phyloP scores from a whole-genome alignment of 1,139 yeast species.

The Pichia sp. region DNA sequence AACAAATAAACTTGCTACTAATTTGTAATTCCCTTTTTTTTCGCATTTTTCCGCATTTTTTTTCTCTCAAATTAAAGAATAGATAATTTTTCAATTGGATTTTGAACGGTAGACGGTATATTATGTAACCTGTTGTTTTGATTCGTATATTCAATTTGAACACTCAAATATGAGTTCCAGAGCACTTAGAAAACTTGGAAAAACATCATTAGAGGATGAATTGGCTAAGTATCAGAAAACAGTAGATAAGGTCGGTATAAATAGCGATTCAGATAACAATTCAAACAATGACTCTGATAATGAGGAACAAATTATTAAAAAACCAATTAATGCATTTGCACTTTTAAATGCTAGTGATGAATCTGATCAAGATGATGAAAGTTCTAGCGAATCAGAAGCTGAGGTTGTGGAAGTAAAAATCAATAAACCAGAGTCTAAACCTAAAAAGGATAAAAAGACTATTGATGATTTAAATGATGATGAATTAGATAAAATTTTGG shows the following conservation, averaged over 20 bases:
- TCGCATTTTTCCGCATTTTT: no score
- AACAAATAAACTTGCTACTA: no score
- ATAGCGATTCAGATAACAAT: no score
- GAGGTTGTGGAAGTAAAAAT: conserved; percentile 12
- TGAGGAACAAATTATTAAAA: conserved; percentile 13
- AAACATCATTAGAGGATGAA: conserved; percentile 36
- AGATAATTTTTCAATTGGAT: neutral
- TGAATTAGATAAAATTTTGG: conserved; percentile 18
- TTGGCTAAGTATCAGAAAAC: conserved; percentile 17
- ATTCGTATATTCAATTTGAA: neutral
- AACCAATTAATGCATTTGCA: conserved; percentile 45
- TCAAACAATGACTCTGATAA: conserved; percentile 11
- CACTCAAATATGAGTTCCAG: conserved; percentile 53
- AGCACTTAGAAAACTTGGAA: conserved; percentile 50
- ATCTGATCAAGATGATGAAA: conserved; percentile 10
- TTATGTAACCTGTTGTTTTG: no score
- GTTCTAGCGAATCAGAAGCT: neutral
- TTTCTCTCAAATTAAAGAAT: no score
- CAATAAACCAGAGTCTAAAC: conserved; percentile 16
- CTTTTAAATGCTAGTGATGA: conserved; percentile 36
- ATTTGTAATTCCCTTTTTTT: no score
- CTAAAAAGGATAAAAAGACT: conserved; percentile 5
- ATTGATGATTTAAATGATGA: conserved; percentile 21
- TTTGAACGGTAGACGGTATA: no score
- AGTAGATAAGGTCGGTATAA: no score